Base-by-base conservation (phyloP, 2,329 filamentous ascomycete species). In the Apiospora hydei region DNA sequence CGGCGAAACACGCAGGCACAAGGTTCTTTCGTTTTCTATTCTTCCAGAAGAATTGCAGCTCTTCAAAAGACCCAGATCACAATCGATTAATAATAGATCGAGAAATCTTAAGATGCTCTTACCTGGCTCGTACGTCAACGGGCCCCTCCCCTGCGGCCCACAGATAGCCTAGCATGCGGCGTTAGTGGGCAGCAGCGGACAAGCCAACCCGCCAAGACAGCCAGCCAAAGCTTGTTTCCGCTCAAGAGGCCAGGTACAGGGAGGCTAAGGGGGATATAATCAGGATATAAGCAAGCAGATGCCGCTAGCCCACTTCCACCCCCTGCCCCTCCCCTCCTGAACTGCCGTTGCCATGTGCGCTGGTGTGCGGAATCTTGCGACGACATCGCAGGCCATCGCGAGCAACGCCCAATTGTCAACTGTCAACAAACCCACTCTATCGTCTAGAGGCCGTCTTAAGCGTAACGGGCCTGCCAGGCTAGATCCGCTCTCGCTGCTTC, bases 51-150 rank as follows among this genome's bases (percentile, higher is more conserved):
- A 61, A 30, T 18, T 21, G 6, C 5, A 3, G 34, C 34, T 38
- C 34, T 38, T 38, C 34, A 57, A 57, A 3, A 30, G 14, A 7
- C 14, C 18, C 24, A 11, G 51, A 53, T 53, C 51, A 53, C 16
- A 51, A 30, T 38, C 53, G 53, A 61, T 61, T 21, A 61, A 38
- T 38, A 61, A 61, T 8, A 61, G 53, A 61, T 61, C 53, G 53
- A 61, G 16, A 34, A 34, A 61, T 61, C 53, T 61, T 61, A 61
- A 61, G 53, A 61, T 38, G 53, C 16, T 38, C 16, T 61, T 61
- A 61, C 53, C 53, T 61, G 30, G 53, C 53, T 61, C 53, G 53
- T 61, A 61, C 53, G 53, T 61, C 53, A 61, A 61, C 53, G 16
- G 34, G 49, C 24, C 49, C 49, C 49, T 18, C 46, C 46, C 21